Conservation (phyloP, 2,329 filamentous ascomycete genomes). For the Arthrobotrys sphaeroides region DNA sequence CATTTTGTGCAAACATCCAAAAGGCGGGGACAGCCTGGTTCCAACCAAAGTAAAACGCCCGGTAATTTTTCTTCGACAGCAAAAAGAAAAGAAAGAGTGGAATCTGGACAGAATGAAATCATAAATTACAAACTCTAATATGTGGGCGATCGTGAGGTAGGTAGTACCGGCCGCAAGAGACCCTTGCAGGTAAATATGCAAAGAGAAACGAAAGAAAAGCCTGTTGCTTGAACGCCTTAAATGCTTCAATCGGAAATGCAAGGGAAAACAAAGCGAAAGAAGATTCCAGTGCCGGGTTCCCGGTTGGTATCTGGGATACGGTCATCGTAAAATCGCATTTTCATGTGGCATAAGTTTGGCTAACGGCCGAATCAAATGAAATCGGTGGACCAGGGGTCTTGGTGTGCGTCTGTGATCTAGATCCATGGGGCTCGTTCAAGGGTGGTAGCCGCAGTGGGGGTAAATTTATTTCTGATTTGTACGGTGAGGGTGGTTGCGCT, state of each 20-base stretch:
- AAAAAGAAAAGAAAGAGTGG: constrained; percentile 12
- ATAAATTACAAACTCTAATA: constrained; percentile 43
- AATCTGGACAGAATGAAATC: constrained; percentile 29
- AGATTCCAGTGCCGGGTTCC: constrained; percentile 11
- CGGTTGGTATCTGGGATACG: constrained; percentile 8
- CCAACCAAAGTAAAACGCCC: constrained; percentile 51
- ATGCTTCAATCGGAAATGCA: constrained; percentile 33
- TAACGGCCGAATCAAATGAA: constrained; percentile 45
- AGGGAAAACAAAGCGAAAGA: constrained; percentile 10
- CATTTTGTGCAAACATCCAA: constrained; percentile 30
- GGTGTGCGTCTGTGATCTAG: constrained; percentile 35
- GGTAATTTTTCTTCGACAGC: constrained; percentile 14
- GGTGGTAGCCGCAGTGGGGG: constrained; percentile 46
- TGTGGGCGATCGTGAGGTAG: constrained; percentile 18
- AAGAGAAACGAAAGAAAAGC: constrained; percentile 25
- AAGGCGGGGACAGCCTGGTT: constrained; percentile 36
- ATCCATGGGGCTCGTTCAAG: constrained; percentile 38
- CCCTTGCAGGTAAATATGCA: constrained; percentile 40
- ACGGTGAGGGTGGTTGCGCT: constrained; percentile 47
- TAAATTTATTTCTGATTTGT: constrained; percentile 41
- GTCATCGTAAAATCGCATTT: constrained; percentile 10
- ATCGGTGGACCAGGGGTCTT: constrained; percentile 44
- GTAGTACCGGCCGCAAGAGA: constrained; percentile 1
- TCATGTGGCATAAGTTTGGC: constrained; percentile 43
- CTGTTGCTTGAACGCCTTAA: constrained; percentile 47